Evolutionary conservation across 257 asterid genomes (phyloP), one percentile per base, ranked within the genome.

Genomic region (Parsonsia alboflavescens): DNA sequence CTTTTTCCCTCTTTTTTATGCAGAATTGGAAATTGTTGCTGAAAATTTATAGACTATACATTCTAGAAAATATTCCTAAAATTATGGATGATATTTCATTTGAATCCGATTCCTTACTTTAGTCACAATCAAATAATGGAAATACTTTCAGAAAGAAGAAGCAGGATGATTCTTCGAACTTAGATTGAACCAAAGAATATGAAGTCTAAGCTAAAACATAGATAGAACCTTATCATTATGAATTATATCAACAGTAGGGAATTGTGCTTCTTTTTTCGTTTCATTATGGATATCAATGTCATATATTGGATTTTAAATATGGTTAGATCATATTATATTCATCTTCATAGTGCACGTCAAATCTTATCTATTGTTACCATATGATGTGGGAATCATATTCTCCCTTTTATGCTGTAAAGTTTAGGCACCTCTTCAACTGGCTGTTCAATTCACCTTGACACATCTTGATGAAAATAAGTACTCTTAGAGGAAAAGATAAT

Each of bases 41-140:
- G 33, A 52, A 72, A 62, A 76, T 77, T 80, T 86, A 88, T 86
- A 83, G 77, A 8, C 22, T 49, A 42, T 15, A 53, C n/a, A 12
- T 64, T 48, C 44, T 46, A 54, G 16, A 6, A 24, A 24, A 19
- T 42, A 56, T 52, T 24, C 56, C 36, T 21, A 48, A 64, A n/a
- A 30, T 36, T n/a, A 59, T 56, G 48, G 62, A 10, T 54, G 58
- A 50, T 39, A 45, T 54, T 54, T 12, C 39, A 66, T 57, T 9
- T 73, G 81, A 66, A 78, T 73, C 78, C 57, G 70, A 78, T 73
- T 36, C 81, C 52, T 28, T 36, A 21, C 15, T 33, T 46, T 73
- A 57, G 74, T 72, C 65, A 49, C 41, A 26, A 45, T 53, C 77
- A 19, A 63, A 52, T 69, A 58, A 72, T 67, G 59, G 45, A 56